Percentiles rank a stretch among this genome's conserved stretches.
These are phyloP conservation scores for Xylaria sp. DNA, from an alignment of 2,329 filamentous ascomycete genomes.

Conservation along the genomic window DNA sequence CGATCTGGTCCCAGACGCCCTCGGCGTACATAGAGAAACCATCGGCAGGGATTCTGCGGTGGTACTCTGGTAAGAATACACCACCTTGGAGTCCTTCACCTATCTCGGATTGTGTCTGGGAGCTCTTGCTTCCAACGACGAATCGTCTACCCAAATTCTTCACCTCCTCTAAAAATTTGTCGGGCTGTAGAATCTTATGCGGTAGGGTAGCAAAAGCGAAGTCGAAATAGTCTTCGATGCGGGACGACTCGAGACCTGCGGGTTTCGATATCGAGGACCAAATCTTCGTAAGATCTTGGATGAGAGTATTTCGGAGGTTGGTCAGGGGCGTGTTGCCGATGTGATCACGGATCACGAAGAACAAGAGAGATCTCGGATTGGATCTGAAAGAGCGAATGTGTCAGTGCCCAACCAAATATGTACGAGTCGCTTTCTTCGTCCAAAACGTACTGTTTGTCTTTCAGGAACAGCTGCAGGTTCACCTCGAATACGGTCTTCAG, in stretches of 20 bases:
- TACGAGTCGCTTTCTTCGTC: not conserved
- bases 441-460: slow-evolving; percentile 74
- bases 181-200: slow-evolving; percentile 93
- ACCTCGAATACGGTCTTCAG: slow-evolving; percentile 99
- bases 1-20: slow-evolving; percentile 96
- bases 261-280: slow-evolving; percentile 94
- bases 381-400: slow-evolving; percentile 49
- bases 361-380: slow-evolving; percentile 82
- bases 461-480: slow-evolving; percentile 93
- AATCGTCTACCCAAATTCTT: slow-evolving; percentile 76
- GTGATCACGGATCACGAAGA: slow-evolving; percentile 98
- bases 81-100: slow-evolving; percentile 69
- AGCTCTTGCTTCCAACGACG: slow-evolving; percentile 69
- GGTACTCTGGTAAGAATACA: slow-evolving; percentile 89
- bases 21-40: slow-evolving; percentile 93
- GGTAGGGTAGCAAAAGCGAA: slow-evolving; percentile 94
- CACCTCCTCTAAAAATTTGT: slow-evolving; percentile 80
- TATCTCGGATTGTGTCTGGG: slow-evolving; percentile 53
- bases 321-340: slow-evolving; percentile 84
- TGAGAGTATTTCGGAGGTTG: slow-evolving; percentile 83
- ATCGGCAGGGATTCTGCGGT: slow-evolving; percentile 90
- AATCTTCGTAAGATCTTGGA: slow-evolving; percentile 86
- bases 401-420: slow-evolving; percentile 12
- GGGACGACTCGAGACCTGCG: slow-evolving; percentile 76
- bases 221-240: slow-evolving; percentile 96